Conservation (phyloP, 352 stramenopile species). For the Albugo laibachii region DNA sequence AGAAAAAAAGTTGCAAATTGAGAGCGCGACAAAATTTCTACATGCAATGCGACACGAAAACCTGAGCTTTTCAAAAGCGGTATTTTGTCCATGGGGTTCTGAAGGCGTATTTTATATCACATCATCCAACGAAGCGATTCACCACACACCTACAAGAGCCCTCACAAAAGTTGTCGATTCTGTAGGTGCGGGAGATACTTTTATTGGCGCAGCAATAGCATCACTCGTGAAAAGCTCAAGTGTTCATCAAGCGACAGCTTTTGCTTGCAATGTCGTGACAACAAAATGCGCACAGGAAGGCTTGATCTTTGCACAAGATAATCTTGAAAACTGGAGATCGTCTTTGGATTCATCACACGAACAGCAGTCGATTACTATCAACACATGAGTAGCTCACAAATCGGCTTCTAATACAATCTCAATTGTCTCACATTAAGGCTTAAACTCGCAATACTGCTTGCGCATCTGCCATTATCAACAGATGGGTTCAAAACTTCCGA, state of each 20-base stretch:
- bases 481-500: too few relatives aligned
- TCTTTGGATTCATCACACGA: too few relatives aligned
- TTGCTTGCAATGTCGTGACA: constrained; percentile 31
- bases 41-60: constrained; percentile 2
- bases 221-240: constrained; percentile 14
- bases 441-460: too few relatives aligned
- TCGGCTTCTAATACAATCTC: too few relatives aligned
- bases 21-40: constrained; percentile 19
- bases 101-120: constrained; percentile 38
- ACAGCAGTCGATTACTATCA: too few relatives aligned
- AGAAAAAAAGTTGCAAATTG: constrained; percentile 24
- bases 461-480: too few relatives aligned
- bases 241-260: constrained; percentile 14
- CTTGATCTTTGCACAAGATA: constrained; percentile 15
- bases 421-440: too few relatives aligned
- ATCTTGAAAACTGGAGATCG: constrained; percentile 8
- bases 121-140: constrained; percentile 1
- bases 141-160: constrained; percentile 17
- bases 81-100: constrained; percentile 45
- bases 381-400: too few relatives aligned
- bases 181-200: constrained; percentile 49
- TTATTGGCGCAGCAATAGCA: constrained; percentile 42
- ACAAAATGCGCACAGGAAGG: constrained; percentile 36
- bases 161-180: constrained; percentile 31
- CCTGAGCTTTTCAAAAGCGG: constrained; percentile 12